These are phyloP conservation scores for Magnusiomyces suaveolens DNA, from an alignment of 1,139 yeast genomes.

Conservation along the genomic window DNA sequence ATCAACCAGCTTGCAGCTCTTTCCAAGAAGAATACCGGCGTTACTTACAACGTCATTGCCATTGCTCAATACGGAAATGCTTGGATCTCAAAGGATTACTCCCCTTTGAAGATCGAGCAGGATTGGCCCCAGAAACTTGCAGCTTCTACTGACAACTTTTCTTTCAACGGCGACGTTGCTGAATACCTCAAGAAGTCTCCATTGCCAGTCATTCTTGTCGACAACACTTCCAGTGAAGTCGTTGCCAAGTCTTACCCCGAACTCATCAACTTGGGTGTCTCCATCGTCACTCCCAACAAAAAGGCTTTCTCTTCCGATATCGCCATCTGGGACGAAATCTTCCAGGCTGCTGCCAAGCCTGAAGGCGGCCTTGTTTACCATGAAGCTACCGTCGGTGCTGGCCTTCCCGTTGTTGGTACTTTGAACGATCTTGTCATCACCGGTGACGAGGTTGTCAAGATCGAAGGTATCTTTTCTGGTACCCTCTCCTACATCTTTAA, in stretches of 20 bases:
- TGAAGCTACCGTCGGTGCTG: conserved; percentile 99
- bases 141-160: conserved; percentile 41
- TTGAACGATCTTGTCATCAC: conserved; percentile 78
- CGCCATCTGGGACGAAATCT: conserved; percentile 66
- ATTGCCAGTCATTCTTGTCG: conserved; percentile 74
- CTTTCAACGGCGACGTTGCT: conserved; percentile 49
- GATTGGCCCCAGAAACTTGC: conserved; percentile 41
- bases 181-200: conserved; percentile 56
- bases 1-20: conserved; percentile 57
- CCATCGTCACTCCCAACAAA: conserved; percentile 96
- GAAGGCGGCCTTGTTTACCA: conserved; percentile 81
- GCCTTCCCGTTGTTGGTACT: conserved; percentile 85
- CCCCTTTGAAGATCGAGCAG: conserved; percentile 50
- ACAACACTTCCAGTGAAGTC: conserved; percentile 78
- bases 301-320: conserved; percentile 88
- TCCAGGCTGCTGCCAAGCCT: conserved; percentile 39
- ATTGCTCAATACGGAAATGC: conserved; percentile 70
- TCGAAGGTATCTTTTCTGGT: conserved; percentile 95
- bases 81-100: conserved; percentile 54
- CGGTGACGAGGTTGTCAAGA: conserved; percentile 82
- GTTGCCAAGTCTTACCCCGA: conserved; percentile 70
- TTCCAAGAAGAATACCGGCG: conserved; percentile 25
- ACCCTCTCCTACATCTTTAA: conserved; percentile 94
- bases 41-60: conserved; percentile 60
- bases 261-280: conserved; percentile 67